Percentiles rank a stretch among this genome's conserved stretches.
Evolutionary conservation across 805 yeast genomes (phyloP).

Genomic region (Starmerella sp.): DNA sequence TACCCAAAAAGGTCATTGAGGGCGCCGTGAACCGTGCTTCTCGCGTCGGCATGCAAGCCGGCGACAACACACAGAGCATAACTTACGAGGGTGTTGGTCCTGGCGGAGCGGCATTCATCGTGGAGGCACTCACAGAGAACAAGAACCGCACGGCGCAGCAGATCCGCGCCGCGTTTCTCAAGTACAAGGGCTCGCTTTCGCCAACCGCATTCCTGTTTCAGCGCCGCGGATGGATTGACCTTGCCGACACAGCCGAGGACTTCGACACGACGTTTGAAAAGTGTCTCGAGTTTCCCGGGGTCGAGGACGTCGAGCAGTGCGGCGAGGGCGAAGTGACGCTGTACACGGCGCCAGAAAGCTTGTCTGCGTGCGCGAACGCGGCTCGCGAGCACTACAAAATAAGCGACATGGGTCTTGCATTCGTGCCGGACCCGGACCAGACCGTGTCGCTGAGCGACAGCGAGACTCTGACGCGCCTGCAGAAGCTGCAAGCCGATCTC

Average conservation of each 20-base stretch:
- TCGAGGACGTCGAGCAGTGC: constrained; percentile 37
- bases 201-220: constrained; percentile 73
- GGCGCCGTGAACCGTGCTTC: constrained; percentile 60
- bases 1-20: constrained; percentile 76
- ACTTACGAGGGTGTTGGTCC: constrained; percentile 87
- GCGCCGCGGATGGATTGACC: constrained; percentile 58
- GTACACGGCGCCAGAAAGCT: constrained; percentile 51
- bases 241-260: constrained; percentile 30
- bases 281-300: constrained; percentile 58
- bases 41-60: constrained; percentile 51
- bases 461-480: constrained; percentile 41
- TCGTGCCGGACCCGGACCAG: constrained; percentile 51
- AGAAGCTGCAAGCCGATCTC: constrained; percentile 47
- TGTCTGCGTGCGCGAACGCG: constrained; percentile 48
- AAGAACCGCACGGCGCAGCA: constrained; percentile 68
- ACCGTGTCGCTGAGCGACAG: constrained; percentile 45
- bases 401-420: constrained; percentile 61
- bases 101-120: constrained; percentile 75
- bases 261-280: constrained; percentile 65
- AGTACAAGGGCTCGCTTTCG: constrained; percentile 49
- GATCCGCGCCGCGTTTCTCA: constrained; percentile 64
- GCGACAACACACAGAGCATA: constrained; percentile 45
- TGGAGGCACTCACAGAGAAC: constrained; percentile 83
- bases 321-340: constrained; percentile 37
- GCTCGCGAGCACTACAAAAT: constrained; percentile 49